Evolutionary conservation across 495 filamentous ascomycete genomes (phyloP).

Genomic region (Daldinia concentrica): DNA sequence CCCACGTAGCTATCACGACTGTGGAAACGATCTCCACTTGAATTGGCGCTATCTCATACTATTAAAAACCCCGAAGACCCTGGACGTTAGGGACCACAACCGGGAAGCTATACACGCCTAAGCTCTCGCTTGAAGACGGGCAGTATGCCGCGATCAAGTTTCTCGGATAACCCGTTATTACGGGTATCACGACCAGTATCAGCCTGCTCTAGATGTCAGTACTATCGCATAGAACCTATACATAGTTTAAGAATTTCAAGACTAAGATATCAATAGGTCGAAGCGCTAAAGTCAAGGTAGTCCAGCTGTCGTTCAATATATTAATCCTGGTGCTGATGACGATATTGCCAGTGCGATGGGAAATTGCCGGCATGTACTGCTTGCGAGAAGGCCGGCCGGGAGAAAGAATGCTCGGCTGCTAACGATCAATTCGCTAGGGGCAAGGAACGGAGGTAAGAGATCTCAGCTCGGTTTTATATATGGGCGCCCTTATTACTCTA

Average conservation of each 20-base stretch:
- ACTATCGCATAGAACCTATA: neutral
- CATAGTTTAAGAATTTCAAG: slow-evolving; percentile 16
- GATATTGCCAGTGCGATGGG: slow-evolving; percentile 75
- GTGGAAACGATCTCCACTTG: slow-evolving; percentile 40
- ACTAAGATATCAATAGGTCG: slow-evolving; percentile 61
- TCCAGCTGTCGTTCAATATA: slow-evolving; percentile 1
- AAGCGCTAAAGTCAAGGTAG: slow-evolving; percentile 83
- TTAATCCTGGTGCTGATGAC: slow-evolving; percentile 17
- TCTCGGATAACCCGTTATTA: slow-evolving; percentile 78
- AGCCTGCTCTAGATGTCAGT: slow-evolving; percentile 86
- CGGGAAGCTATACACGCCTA: slow-evolving; percentile 30
- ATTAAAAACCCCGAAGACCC: slow-evolving; percentile 26
- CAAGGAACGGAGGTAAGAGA: slow-evolving; percentile 79
- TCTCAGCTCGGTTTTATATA: neutral
- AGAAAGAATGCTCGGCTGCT: slow-evolving; percentile 86
- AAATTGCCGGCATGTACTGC: slow-evolving; percentile 93
- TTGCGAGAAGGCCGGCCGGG: slow-evolving; percentile 84
- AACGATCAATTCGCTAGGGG: slow-evolving; percentile 94
- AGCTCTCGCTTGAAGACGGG: slow-evolving; percentile 25
- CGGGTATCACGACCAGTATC: slow-evolving; percentile 91
- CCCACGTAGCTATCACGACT: slow-evolving; percentile 16
- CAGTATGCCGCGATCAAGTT: slow-evolving; percentile 56
- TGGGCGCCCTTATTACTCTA: neutral
- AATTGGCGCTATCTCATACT: slow-evolving; percentile 31
- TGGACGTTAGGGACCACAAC: slow-evolving; percentile 20